A percentile compares a stretch with the other conserved stretches of the same genome.
These are phyloP conservation scores for Nicotiana otophora DNA, from an alignment of 257 asterid species.

Conservation along the genomic window DNA sequence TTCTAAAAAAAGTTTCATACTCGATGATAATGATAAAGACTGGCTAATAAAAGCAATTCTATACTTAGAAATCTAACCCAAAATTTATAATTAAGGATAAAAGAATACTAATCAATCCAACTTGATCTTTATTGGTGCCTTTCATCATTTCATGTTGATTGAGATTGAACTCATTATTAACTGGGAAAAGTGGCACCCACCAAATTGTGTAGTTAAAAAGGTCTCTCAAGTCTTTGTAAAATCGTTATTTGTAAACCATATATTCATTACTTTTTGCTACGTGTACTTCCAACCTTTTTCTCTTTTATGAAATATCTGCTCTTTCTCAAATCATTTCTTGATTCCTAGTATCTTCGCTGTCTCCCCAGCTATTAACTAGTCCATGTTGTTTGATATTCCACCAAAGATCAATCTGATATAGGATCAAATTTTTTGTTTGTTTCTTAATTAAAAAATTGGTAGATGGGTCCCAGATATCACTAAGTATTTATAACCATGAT, in stretches of 20 bases:
- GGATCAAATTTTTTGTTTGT: not conserved
- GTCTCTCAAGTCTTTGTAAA: not conserved
- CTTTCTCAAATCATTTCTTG: not conserved
- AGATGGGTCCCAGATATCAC: not conserved
- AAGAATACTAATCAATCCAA: too few species aligned
- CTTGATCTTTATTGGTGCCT: not conserved
- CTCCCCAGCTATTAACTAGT: not conserved
- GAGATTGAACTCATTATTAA: not conserved
- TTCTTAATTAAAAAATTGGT: not conserved
- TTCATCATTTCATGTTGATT: not conserved
- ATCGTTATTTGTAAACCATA: not conserved
- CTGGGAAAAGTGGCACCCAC: not conserved
- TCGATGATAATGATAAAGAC: rapidly evolving
- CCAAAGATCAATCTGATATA: not conserved
- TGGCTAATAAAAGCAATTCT: too few species aligned
- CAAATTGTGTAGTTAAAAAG: slow-evolving; percentile 7
- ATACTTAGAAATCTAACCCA: too few species aligned
- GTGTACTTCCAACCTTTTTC: not conserved
- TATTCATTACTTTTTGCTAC: not conserved
- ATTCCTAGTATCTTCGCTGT: not conserved
- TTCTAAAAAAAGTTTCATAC: too few species aligned
- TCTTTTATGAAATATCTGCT: not conserved
- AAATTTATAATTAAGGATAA: too few species aligned
- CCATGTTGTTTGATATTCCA: not conserved
- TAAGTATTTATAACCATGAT: too few species aligned